Evolutionary conservation across 1,284 basidiomycete genomes (phyloP), one percentile per base, ranked within the genome.

Genomic region (Anthracocystis setariae): DNA sequence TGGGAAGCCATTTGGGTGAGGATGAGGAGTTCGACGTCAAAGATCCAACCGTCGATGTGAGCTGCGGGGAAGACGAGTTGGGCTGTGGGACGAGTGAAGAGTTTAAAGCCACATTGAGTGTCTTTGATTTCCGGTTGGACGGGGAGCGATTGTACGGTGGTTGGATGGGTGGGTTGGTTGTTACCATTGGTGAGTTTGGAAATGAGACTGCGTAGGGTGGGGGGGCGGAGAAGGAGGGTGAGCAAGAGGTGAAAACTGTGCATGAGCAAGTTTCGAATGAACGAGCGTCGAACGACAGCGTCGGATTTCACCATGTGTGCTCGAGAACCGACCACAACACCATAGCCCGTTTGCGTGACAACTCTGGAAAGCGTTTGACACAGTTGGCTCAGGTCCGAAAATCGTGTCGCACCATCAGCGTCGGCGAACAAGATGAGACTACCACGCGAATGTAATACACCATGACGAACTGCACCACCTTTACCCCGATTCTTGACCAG

Each of bases 101-200:
- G 82, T 84, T 97, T 96, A 88, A 97, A 97, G 37, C 94, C 94
- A 81, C 94, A 96, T 83, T 96, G 94, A 20, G 94, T 97, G 84
- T 96, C 94, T 32, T 90, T 88, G 72, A 96, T 91, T 77, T 92
- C 89, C 92, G 87, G 82, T 92, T 90, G 44, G 89, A 52, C 47
- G 4, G 80, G 72, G 3, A 71, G n/a, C 1, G 20, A 15, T 12
- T 18, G 21, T 25, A 50, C 32, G 8, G 21, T 40, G 20, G 46
- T 40, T 10, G 56, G 44, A n/a, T 33, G 27, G 7, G 12, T 46
- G 5, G 20, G 32, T 8, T 21, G 20, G 0, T 25, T 42, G 3
- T 20, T 27, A 33, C 8, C 21, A 9, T 1, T 5, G 10, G 21
- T 18, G 3, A 48, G 12, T n/a, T 29, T 60, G 39, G 13, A 40